Evolutionary conservation across 2,329 filamentous ascomycete genomes (phyloP), one percentile per base, ranked within the genome.

Genomic region (Davidsoniella australis): DNA sequence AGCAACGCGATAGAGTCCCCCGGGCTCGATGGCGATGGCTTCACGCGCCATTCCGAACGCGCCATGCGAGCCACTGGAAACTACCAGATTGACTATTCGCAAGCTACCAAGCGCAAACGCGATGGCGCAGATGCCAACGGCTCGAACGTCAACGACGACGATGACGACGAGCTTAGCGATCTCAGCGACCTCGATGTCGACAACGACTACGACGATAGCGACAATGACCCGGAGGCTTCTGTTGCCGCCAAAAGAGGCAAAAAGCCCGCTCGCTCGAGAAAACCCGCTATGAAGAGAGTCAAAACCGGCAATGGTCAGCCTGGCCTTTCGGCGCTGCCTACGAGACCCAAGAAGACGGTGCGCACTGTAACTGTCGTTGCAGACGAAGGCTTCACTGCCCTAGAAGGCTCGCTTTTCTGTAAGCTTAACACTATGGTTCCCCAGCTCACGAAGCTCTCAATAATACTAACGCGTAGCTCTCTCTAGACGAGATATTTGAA

Each of bases 31-130:
- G 67, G 40, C 45, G 49, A 48, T 14, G 26, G 41, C 68, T 59
- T 68, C 70, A 64, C 72, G 73, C 78, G 80, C 63, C 75, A 77
- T 56, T 83, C 79, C 37, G 76, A 77, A 75, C 77, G 77, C 75
- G 76, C 78, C 66, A 70, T 76, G 54, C 74, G 29, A 68, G 59
- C 67, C 36, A 75, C 76, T 42, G 62, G 71, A 59, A 79, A 79
- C 61, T 80, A 76, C 63, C 67, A 67, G 51, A 71, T 74, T 49
- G 71, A 78, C 53, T 53, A 58, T 48, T 51, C 60, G 40, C 56
- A 56, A 43, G 65, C 68, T 42, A 60, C 68, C 45, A 80, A 80
- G 64, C 72, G 77, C 61, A 80, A 81, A 64, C 69, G 73, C 36
- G 69, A 70, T 46, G 64, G 65, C 49, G 38, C 36, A 33, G 52